Percentiles rank a stretch among this genome's conserved stretches.
These are phyloP conservation scores for Stereocaulon alpinum DNA, from an alignment of 495 filamentous ascomycete species.

Conservation along the genomic window DNA sequence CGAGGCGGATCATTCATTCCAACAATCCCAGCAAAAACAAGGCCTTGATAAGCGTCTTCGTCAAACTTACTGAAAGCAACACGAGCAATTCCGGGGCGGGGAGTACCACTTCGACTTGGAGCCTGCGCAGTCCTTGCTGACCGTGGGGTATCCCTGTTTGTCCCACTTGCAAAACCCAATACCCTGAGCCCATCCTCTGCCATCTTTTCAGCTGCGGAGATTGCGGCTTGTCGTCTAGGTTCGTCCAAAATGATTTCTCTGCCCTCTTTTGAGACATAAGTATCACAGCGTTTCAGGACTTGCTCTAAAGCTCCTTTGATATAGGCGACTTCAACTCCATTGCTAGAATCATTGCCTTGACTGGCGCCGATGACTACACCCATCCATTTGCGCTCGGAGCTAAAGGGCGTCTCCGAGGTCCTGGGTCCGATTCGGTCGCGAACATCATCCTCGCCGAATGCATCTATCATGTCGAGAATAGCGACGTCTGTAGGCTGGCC, in stretches of 20 bases:
- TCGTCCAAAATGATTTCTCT: slow-evolving; percentile 81
- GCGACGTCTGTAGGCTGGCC: slow-evolving; percentile 97
- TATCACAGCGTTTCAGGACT: slow-evolving; percentile 77
- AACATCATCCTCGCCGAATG: slow-evolving; percentile 81
- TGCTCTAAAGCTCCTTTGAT: slow-evolving; percentile 92
- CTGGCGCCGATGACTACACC: slow-evolving; percentile 69
- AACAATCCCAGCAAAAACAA: slow-evolving; percentile 83
- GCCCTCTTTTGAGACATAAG: slow-evolving; percentile 78
- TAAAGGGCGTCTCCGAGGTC: slow-evolving; percentile 81
- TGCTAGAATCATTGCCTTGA: slow-evolving; percentile 31
- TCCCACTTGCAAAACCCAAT: slow-evolving; percentile 81
- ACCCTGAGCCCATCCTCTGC: slow-evolving; percentile 85
- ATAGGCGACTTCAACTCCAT: slow-evolving; percentile 64
- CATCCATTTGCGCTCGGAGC: slow-evolving; percentile 98
- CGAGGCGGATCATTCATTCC: slow-evolving; percentile 97
- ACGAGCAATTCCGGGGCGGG: slow-evolving; percentile 26
- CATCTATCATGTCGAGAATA: slow-evolving; percentile 82
- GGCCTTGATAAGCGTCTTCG: slow-evolving; percentile 67
- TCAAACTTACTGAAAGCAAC: slow-evolving; percentile 35
- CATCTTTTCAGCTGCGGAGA: slow-evolving; percentile 81
- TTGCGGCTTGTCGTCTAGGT: slow-evolving; percentile 56
- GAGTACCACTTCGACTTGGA: slow-evolving; percentile 40
- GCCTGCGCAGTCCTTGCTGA: slow-evolving; percentile 22
- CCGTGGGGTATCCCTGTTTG: slow-evolving; percentile 25
- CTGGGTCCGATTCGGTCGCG: slow-evolving; percentile 72